Evolutionary conservation across 345 rosid species (phyloP), one percentile per base, ranked within the genome.

Genomic region (Citrus unshiu): DNA sequence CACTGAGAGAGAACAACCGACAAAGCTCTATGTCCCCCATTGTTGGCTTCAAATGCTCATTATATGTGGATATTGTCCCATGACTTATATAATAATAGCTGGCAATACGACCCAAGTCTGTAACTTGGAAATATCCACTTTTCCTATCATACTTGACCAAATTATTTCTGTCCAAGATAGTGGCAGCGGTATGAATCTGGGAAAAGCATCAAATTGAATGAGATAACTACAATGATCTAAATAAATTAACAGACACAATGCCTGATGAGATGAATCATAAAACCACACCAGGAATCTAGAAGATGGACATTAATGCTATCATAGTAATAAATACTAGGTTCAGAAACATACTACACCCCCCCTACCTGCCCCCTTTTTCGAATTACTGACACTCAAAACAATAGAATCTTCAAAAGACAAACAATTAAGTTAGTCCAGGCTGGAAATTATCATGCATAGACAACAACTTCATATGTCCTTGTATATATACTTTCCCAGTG

Each of bases 1-100:
- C 99, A 81, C 98, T 96, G 8, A 91, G 90, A 22, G 95, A 94
- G 72, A 96, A 94, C 73, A 96, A 84, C 64, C 94, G 91, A 70
- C 91, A 96, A 14, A 96, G 95, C 81, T 94, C 98, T 75, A 96
- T 96, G 70, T 94, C 95, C 37, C 99, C 99, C 98, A 96, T 96
- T 67, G 94, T 94, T 65, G 97, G 98, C 90, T 96, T 96, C 91
- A 94, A 80, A 88, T 96, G 95, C 85, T 93, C 95, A 77, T 94
- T 96, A 83, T 91, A 94, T 14, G 95, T 93, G 72, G 97, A 88
- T 78, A 94, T 94, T 40, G 99, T 96, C 82, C 98, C 98, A 76
- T 96, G 97, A 81, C 90, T 87, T 77, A 94, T 93, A 81, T 94
- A 96, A 82, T 91, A 94, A 82, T 94, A 96, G 87, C 99, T 96